Evolutionary conservation across 305 asterid genomes (phyloP).

Genomic region (Andrographis paniculata): DNA sequence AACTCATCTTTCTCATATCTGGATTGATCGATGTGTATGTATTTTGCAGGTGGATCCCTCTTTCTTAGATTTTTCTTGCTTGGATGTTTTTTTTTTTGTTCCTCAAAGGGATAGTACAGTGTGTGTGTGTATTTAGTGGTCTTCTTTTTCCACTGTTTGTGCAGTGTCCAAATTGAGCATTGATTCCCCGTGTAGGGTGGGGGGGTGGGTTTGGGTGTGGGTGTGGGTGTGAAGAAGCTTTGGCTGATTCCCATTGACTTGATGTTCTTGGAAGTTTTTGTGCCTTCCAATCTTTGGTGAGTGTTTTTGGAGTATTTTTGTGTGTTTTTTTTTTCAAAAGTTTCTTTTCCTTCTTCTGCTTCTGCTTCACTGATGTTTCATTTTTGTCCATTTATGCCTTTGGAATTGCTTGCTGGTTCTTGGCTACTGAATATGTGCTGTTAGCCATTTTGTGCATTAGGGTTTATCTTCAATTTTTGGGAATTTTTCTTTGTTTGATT

Average conservation of each 20-base stretch:
- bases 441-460: no score
- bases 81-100: conserved; percentile 26
- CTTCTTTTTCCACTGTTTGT: conserved; percentile 18
- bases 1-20: conserved; percentile 37
- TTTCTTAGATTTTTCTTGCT: conserved; percentile 7
- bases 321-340: conserved; percentile 12
- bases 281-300: conserved; percentile 20
- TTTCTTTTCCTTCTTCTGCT: no score
- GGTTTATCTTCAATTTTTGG: no score
- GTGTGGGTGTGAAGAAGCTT: no score
- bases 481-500: no score
- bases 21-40: conserved; percentile 13
- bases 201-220: conserved; percentile 12
- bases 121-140: conserved; percentile 23
- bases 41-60: conserved; percentile 23
- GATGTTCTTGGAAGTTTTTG: conserved; percentile 16
- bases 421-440: no score
- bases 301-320: conserved; percentile 11
- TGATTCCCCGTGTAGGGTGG: conserved; percentile 13
- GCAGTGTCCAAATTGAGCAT: conserved; percentile 13
- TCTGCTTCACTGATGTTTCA: conserved; percentile 5
- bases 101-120: conserved; percentile 16
- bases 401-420: no score
- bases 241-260: conserved; percentile 18
- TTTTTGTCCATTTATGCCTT: conserved; percentile 2